Conservation (phyloP, 345 rosid genomes). For the Sisymbrium irio region DNA sequence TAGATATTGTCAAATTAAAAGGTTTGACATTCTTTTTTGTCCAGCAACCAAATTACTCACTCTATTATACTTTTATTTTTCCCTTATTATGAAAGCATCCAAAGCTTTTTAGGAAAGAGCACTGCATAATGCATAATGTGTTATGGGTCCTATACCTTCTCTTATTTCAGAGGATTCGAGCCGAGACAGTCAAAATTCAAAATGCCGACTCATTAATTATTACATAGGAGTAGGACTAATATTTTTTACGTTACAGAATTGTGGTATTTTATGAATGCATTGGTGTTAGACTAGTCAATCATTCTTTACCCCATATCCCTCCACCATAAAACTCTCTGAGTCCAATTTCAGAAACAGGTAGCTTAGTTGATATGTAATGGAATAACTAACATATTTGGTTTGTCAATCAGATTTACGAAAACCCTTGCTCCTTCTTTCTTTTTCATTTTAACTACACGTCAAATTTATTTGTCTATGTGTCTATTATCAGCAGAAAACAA, state of each 20-base stretch:
- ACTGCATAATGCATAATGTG: constrained; percentile 4
- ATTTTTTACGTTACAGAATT: not conserved
- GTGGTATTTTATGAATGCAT: not conserved
- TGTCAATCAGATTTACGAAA: not conserved
- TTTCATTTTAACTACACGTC: not conserved
- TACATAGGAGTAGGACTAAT: not conserved
- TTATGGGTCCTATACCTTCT: constrained; percentile 1
- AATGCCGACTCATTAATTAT: not conserved
- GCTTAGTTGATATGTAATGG: not conserved
- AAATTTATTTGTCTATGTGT: not conserved
- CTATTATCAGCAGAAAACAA: not conserved
- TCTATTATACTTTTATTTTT: not conserved
- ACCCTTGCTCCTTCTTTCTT: not conserved
- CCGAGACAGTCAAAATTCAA: constrained; percentile 10
- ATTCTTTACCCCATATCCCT: not conserved
- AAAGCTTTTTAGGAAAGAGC: constrained; percentile 22
- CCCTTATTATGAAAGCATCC: constrained; percentile 35
- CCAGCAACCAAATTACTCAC: constrained; percentile 19
- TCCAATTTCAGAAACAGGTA: not conserved
- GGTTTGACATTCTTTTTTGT: constrained; percentile 39
- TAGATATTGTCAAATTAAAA: constrained; percentile 33
- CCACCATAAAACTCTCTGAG: not conserved
- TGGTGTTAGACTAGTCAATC: not conserved
- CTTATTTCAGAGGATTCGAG: not conserved
- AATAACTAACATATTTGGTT: not conserved